Evolutionary conservation across 768 basidiomycete genomes (phyloP).

Genomic region (Xanthoconium purpureum): DNA sequence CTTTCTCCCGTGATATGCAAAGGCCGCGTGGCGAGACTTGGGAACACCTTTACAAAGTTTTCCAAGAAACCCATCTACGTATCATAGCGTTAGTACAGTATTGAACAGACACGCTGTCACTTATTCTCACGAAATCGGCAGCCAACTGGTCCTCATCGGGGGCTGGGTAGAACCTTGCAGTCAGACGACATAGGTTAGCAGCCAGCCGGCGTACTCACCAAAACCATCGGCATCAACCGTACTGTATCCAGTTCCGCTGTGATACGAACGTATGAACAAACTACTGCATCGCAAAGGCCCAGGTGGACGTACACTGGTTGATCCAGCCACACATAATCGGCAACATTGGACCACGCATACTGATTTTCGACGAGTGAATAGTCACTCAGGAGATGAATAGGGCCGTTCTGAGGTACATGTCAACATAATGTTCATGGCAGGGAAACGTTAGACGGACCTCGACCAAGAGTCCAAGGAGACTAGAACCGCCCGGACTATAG

Average conservation of each 20-base stretch:
- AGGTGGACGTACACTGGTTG: constrained; percentile 50
- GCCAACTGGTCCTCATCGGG: constrained; percentile 64
- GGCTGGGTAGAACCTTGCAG: constrained; percentile 32
- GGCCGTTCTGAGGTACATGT: constrained; percentile 52
- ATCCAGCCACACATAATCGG: constrained; percentile 64
- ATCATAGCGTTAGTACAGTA: neutral
- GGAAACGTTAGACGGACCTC: constrained; percentile 41
- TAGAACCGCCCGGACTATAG: constrained; percentile 61
- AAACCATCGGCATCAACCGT: constrained; percentile 59
- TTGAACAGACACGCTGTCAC: neutral
- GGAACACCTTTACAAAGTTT: constrained; percentile 74
- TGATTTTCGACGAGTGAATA: constrained; percentile 47
- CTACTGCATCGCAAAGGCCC: neutral
- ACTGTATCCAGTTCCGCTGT: constrained; percentile 58
- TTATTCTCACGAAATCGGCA: constrained; percentile 37
- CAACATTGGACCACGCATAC: constrained; percentile 54
- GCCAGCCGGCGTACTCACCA: constrained; percentile 34
- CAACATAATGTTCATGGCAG: neutral
- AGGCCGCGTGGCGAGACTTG: constrained; percentile 60
- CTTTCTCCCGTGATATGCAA: constrained; percentile 71
- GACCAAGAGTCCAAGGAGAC: constrained; percentile 57
- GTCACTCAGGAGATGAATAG: constrained; percentile 52
- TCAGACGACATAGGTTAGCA: neutral
- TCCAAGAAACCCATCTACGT: constrained; percentile 63
- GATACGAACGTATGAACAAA: constrained; percentile 1